Percentiles rank a stretch among this genome's conserved stretches.
phyloP scores from a whole-genome alignment of 1,139 yeast species.

The Taiozyma sp. region DNA sequence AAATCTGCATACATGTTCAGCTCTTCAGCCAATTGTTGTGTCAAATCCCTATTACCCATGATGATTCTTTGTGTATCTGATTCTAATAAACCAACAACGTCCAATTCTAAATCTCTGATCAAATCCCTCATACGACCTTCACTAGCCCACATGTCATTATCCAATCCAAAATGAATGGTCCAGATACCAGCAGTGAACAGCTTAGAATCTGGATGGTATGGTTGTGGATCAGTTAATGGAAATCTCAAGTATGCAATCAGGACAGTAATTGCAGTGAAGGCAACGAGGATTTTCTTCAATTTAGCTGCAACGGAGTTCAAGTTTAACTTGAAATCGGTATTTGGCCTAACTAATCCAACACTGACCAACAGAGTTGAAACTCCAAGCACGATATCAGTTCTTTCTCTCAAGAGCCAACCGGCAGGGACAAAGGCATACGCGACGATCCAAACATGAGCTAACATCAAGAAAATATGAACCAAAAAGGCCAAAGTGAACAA shows the following conservation, averaged over 20 bases:
- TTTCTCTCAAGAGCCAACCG: constrained; percentile 82
- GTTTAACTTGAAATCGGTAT: constrained; percentile 2
- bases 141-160: constrained; percentile 97
- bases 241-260: constrained; percentile 53
- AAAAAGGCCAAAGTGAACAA: constrained; percentile 57
- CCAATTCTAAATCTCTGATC: constrained; percentile 80
- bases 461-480: constrained; percentile 48
- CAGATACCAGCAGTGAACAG: constrained; percentile 93
- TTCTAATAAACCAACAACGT: constrained; percentile 86
- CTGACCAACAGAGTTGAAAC: constrained; percentile 45
- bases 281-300: constrained; percentile 14
- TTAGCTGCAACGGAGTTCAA: constrained; percentile 11
- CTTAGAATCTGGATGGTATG: constrained; percentile 73
- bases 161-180: constrained; percentile 97
- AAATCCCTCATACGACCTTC: constrained; percentile 87
- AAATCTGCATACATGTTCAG: constrained; percentile 92
- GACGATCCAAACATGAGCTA: constrained; percentile 94
- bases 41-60: constrained; percentile 92
- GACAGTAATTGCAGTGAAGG: constrained; percentile 21
- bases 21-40: constrained; percentile 89
- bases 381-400: constrained; percentile 70
- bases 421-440: constrained; percentile 98
- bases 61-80: constrained; percentile 91
- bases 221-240: constrained; percentile 55
- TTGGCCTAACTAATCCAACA: constrained; percentile 25